Percentiles rank a stretch among this genome's conserved stretches.
These are phyloP conservation scores for Fallopia convolvulus DNA, from an alignment of 148 eudicot genomes.

Conservation along the genomic window DNA sequence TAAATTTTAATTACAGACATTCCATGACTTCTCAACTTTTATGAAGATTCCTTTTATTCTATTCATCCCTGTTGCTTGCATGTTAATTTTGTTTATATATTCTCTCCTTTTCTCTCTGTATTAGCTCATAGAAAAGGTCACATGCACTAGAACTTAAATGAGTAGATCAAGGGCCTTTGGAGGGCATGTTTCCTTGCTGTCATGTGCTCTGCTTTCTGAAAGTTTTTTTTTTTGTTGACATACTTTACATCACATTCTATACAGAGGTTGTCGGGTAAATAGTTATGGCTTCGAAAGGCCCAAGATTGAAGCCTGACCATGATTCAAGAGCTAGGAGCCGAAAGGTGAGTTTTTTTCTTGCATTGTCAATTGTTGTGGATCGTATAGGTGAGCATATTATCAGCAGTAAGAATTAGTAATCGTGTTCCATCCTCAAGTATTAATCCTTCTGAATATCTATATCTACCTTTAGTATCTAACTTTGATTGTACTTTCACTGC, in stretches of 20 bases:
- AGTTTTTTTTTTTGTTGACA: background rate
- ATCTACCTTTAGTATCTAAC: background rate
- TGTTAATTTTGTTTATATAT: background rate
- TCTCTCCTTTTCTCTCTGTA: background rate
- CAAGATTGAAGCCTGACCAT: conserved; percentile 88
- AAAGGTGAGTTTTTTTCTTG: conserved; percentile 43
- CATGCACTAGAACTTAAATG: background rate
- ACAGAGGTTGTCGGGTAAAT: conserved; percentile 14
- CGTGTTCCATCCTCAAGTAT: background rate
- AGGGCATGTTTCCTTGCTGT: conserved; percentile 1
- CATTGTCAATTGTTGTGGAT: background rate
- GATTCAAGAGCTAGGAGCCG: conserved; percentile 79
- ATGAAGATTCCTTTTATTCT: background rate
- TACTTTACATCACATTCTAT: conserved; percentile 3
- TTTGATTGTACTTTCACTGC: background rate
- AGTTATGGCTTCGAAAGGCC: conserved; percentile 95
- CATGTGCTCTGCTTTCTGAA: background rate
- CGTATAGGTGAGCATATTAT: background rate
- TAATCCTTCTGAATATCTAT: background rate
- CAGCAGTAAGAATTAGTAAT: background rate
- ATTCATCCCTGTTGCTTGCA: background rate
- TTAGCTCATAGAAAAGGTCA: background rate
- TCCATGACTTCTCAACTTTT: background rate
- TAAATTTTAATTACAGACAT: background rate
- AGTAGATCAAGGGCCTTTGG: background rate